Base-by-base conservation (phyloP, 805 yeast species). In the Tetrapisispora iriomotensis region DNA sequence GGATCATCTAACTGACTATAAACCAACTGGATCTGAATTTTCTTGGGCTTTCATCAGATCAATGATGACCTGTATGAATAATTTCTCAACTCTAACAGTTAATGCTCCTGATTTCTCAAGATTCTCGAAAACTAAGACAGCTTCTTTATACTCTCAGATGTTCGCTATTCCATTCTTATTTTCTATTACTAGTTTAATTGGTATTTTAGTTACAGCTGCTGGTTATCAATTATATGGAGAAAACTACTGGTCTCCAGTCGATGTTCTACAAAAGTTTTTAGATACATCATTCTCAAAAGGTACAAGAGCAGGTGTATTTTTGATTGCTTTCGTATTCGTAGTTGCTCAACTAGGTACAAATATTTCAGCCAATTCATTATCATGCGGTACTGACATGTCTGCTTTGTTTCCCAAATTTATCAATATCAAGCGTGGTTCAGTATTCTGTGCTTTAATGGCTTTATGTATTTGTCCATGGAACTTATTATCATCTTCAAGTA, bases 61-160 rank as follows among this genome's bases (percentile, higher is more conserved):
- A 15, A 65, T 79, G 23, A 80, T 85, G 86, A 78, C 76, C 59
- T 70, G 85, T 31, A 65, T 84, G 44, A 81, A 88, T 21, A 83
- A 83, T 64, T 84, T 83, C 51, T 85, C 90, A 3, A 79, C 92
- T 10, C 67, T 84, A 51, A 79, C 83, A 50, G 72, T 79, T 40
- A 84, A 84, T 62, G 83, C 88, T 8, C 90, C 94, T 0, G 94
- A 84, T 66, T 83, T 82, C 56, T 67, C 88, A 17, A 73, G 94
- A 54, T 79, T 84, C 60, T 77, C 92, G 3, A 68, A 65, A 37
- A 71, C 72, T n/a, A 63, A 66, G 21, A 56, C 44, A 17, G 55
- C 72, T 13, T 65, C 75, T 5, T 50, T 63, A 20, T 67, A 67
- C 63, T 67, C 79, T 6, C 82, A 76, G 56, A 50, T 68, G 29